These are phyloP conservation scores for Boletus chippewaensis DNA, from an alignment of 1,284 basidiomycete species.

Conservation along the genomic window DNA sequence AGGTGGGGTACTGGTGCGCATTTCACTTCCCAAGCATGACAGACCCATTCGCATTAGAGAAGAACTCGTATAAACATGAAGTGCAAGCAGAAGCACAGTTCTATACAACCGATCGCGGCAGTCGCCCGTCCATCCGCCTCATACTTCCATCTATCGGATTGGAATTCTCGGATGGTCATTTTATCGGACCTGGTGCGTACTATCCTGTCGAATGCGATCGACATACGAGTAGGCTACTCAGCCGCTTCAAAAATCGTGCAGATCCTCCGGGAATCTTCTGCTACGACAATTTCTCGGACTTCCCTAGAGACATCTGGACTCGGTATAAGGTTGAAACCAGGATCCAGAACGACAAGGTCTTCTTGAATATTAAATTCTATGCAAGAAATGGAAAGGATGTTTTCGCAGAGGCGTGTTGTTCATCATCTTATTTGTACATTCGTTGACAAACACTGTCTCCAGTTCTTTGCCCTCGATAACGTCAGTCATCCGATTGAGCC, in stretches of 20 bases:
- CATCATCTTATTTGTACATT: neutral
- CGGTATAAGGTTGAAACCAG: neutral
- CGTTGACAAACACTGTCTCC: no score
- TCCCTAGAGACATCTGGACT: neutral
- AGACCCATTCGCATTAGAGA: neutral
- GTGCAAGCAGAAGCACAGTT: neutral
- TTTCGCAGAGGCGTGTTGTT: neutral
- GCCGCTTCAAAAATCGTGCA: neutral
- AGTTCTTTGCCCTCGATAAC: neutral
- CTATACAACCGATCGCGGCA: neutral
- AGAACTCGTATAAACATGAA: neutral
- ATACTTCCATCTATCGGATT: neutral
- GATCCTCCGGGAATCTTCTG: neutral
- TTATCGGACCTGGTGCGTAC: neutral
- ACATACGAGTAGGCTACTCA: no score
- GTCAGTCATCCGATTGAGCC: neutral
- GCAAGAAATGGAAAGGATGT: neutral
- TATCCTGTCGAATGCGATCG: no score
- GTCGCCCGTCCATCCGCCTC: neutral
- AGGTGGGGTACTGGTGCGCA: neutral
- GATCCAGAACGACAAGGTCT: neutral
- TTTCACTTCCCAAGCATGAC: neutral
- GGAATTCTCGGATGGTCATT: neutral
- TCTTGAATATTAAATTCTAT: neutral
- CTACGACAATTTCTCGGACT: neutral